phyloP scores from a whole-genome alignment of 2,329 filamentous ascomycete species.

The Paracoccidioides brasiliensis region DNA sequence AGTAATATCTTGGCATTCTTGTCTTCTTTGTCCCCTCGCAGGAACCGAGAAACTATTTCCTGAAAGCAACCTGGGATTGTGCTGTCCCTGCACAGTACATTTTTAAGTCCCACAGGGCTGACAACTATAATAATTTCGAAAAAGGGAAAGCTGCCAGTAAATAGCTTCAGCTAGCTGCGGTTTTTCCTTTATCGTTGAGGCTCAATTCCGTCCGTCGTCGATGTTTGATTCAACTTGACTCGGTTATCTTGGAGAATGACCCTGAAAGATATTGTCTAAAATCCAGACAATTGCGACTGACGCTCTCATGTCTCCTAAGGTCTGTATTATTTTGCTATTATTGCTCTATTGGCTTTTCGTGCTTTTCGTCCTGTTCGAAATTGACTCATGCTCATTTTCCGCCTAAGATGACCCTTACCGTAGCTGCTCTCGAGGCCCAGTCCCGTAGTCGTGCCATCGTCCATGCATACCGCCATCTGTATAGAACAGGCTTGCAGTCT shows the following conservation, averaged over 20 bases:
- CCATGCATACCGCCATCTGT: constrained; percentile 45
- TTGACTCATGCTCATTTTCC: not conserved
- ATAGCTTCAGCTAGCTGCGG: too few relatives aligned
- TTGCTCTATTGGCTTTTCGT: not conserved
- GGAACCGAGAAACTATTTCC: too few relatives aligned
- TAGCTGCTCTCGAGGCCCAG: constrained; percentile 8
- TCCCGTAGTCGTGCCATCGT: constrained; percentile 24
- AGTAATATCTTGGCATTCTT: too few relatives aligned
- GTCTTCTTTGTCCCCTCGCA: too few relatives aligned
- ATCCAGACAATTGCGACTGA: not conserved
- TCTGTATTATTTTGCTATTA: not conserved
- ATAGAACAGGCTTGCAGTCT: constrained; percentile 40
- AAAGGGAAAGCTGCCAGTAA: too few relatives aligned
- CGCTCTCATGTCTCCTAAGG: not conserved
- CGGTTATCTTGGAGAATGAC: too few relatives aligned
- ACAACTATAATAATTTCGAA: too few relatives aligned
- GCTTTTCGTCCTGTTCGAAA: not conserved
- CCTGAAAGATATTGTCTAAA: not conserved
- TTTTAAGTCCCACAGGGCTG: too few relatives aligned
- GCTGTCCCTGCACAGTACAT: too few relatives aligned
- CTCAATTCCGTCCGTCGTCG: not conserved
- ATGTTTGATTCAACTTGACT: not conserved
- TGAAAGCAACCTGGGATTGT: too few relatives aligned
- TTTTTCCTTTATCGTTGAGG: too few relatives aligned
- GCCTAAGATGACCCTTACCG: constrained; percentile 9